These are phyloP conservation scores for Paraphoma chrysanthemicola DNA, from an alignment of 2,329 filamentous ascomycete genomes.

Conservation along the genomic window DNA sequence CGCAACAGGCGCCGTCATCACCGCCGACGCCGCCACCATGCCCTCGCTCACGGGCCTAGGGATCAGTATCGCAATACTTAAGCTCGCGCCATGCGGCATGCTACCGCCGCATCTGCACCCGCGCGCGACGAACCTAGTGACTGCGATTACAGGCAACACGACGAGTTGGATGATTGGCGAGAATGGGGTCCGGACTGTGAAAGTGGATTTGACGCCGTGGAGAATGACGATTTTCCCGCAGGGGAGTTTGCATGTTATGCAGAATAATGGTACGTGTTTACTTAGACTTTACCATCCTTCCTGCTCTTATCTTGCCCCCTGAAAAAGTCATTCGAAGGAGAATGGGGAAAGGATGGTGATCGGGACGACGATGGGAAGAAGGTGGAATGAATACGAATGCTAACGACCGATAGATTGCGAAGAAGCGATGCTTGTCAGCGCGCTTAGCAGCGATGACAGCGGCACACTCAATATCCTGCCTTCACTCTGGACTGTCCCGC, in stretches of 20 bases:
- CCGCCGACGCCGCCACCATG: constrained; percentile 61
- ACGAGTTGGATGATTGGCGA: constrained; percentile 61
- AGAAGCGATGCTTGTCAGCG: constrained; percentile 58
- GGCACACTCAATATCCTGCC: constrained; percentile 60
- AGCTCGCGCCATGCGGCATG: constrained; percentile 60
- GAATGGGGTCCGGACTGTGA: constrained; percentile 56
- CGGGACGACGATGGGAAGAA: too few relatives aligned
- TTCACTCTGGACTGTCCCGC: constrained; percentile 49
- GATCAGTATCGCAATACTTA: constrained; percentile 56
- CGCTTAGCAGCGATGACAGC: constrained; percentile 57
- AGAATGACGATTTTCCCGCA: constrained; percentile 60
- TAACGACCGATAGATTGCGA: constrained; percentile 50
- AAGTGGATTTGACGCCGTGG: constrained; percentile 50
- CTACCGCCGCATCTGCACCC: constrained; percentile 60
- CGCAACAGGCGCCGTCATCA: constrained; percentile 57
- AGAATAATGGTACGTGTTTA: constrained; percentile 53
- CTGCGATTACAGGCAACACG: constrained; percentile 57
- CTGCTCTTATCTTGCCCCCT: not conserved
- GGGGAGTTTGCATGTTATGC: constrained; percentile 59
- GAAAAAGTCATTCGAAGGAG: too few relatives aligned
- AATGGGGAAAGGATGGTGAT: too few relatives aligned
- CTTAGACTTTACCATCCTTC: not conserved
- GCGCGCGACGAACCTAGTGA: constrained; percentile 58
- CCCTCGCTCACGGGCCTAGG: constrained; percentile 56
- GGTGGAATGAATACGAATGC: too few relatives aligned